Evolutionary conservation across 257 asterid species (phyloP), one percentile per base, ranked within the genome.

Genomic region (Penstemon eatonii): DNA sequence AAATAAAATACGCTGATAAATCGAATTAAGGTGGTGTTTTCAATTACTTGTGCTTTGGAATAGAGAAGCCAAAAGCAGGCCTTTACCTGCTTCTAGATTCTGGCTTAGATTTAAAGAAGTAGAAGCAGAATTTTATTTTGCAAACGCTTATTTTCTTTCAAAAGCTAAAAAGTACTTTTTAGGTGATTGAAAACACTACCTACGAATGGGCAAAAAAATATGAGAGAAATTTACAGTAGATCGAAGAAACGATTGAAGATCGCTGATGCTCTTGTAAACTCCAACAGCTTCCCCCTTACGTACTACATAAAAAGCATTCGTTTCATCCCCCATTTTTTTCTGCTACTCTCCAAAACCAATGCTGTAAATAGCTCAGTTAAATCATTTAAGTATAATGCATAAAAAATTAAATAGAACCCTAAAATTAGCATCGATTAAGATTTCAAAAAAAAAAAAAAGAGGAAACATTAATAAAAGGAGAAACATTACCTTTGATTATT

Each of bases 251-350:
- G 92, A 81, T 73, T 92, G 96, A 78, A 88, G 91, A 84, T 93
- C 99, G 67, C 84, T 83, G 6, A 88, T 79, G 85, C 95, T 93
- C 81, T 80, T 93, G 82, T 93, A 93, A 11, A 93, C 88, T 59
- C 96, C 97, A 76, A 76, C 77, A 57, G 75, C 69, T 55, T 80
- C 86, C n/a, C 96, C 94, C 74, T 84, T 93, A 33, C 86, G 80
- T 18, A 90, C 96, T 41, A 93, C 96, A 74, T 90, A 93, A 75
- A 86, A 93, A 5, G 89, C 94, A 59, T 93, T 96, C 72, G 79
- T 88, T 60, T 90, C 99, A 69, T 90, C 99, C 47, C 84, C 97
- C 97, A 90, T 88, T 41, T 51, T 63, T 70, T 47, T 59, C 33
- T 4, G 60, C 66, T 36, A 61, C 66, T 69, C 62, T 46, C 25